A percentile compares a stretch with the other conserved stretches of the same genome.
phyloP scores from a whole-genome alignment of 306 rosid genomes.

The Sophora flavescens region DNA sequence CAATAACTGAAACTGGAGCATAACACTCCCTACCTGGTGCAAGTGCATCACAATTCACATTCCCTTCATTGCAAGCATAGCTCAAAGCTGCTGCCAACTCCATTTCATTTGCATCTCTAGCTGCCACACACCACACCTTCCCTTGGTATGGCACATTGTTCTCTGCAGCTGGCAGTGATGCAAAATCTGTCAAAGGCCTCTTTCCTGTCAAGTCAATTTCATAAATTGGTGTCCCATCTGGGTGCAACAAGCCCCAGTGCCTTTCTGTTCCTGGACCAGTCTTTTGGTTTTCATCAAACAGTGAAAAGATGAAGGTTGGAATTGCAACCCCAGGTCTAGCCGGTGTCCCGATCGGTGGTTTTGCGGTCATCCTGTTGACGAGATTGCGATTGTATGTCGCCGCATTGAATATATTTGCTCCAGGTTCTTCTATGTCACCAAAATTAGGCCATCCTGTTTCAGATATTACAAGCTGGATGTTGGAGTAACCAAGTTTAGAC shows the following conservation, averaged over 20 bases:
- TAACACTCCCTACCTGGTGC: slow-evolving; percentile 57
- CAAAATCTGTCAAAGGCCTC: slow-evolving; percentile 25
- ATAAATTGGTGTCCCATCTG: slow-evolving; percentile 67
- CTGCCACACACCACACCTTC: slow-evolving; percentile 59
- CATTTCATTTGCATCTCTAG: slow-evolving; percentile 39
- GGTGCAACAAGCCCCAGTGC: slow-evolving; percentile 76
- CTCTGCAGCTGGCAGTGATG: slow-evolving; percentile 35
- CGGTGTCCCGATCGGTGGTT: slow-evolving; percentile 75
- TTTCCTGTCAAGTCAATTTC: slow-evolving; percentile 69
- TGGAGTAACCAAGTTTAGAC: slow-evolving; percentile 70
- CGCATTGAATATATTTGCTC: slow-evolving; percentile 69
- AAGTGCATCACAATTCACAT: slow-evolving; percentile 58
- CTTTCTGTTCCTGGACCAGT: slow-evolving; percentile 70
- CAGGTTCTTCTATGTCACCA: slow-evolving; percentile 56
- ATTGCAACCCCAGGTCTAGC: slow-evolving; percentile 64
- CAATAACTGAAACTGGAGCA: slow-evolving; percentile 45
- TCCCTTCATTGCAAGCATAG: slow-evolving; percentile 42
- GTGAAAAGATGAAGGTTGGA: slow-evolving; percentile 75
- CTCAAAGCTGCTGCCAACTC: slow-evolving; percentile 47
- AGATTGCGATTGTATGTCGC: slow-evolving; percentile 78
- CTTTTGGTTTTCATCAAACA: slow-evolving; percentile 78
- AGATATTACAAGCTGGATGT: slow-evolving; percentile 61
- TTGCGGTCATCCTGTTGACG: slow-evolving; percentile 55
- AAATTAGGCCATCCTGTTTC: slow-evolving; percentile 91
- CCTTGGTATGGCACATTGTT: slow-evolving; percentile 56